These are phyloP conservation scores for Boletus coccyginus DNA, from an alignment of 768 basidiomycete genomes.

Conservation along the genomic window DNA sequence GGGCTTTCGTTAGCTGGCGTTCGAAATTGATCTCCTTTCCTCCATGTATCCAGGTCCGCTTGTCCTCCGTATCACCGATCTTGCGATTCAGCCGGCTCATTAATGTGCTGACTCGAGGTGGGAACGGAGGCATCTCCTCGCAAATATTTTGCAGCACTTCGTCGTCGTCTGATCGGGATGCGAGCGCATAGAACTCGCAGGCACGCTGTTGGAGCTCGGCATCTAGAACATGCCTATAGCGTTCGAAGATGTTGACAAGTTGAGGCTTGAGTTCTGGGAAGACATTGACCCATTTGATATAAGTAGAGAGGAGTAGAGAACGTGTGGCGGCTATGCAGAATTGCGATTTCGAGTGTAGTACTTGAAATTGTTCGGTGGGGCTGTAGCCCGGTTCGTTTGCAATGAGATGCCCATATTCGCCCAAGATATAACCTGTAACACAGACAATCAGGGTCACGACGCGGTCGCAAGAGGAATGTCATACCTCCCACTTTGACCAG, in stretches of 20 bases:
- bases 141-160: constrained; percentile 92
- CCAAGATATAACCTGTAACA: constrained; percentile 84
- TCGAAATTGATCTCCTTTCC: constrained; percentile 92
- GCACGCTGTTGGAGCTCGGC: constrained; percentile 97
- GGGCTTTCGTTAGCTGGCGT: constrained; percentile 57
- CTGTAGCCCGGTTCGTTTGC: constrained; percentile 94
- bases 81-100: constrained; percentile 85
- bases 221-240: constrained; percentile 96
- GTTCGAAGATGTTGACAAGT: constrained; percentile 91
- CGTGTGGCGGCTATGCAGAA: constrained; percentile 91
- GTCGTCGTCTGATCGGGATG: constrained; percentile 82
- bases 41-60: constrained; percentile 92
- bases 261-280: constrained; percentile 98
- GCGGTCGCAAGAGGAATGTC: constrained; percentile 15
- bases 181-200: constrained; percentile 93
- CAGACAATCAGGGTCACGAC: constrained; percentile 8
- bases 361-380: constrained; percentile 91
- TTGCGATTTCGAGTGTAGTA: constrained; percentile 92
- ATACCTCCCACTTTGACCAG: constrained; percentile 93
- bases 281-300: constrained; percentile 99
- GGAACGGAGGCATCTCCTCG: constrained; percentile 99
- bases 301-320: constrained; percentile 90
- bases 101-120: constrained; percentile 88
- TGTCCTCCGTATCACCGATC: constrained; percentile 90
- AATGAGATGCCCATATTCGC: constrained; percentile 97